phyloP scores from a whole-genome alignment of 495 filamentous ascomycete species.

The Durotheca rogersii region DNA sequence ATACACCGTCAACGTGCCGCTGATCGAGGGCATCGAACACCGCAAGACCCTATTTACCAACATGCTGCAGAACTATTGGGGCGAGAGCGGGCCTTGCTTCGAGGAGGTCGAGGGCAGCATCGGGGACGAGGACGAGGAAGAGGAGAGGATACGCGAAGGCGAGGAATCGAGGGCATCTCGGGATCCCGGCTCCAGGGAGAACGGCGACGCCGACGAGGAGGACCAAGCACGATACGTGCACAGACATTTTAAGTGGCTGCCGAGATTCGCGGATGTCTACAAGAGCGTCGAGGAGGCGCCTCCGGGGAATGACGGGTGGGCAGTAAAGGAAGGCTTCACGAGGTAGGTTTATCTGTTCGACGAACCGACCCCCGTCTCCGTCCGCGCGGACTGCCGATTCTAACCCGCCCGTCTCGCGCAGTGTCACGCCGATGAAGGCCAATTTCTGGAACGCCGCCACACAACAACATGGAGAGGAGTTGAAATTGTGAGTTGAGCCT shows the following conservation, averaged over 20 bases:
- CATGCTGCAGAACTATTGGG: conserved; percentile 89
- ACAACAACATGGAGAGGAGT: conserved; percentile 62
- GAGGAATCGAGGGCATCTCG: conserved; percentile 43
- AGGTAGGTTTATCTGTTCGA: conserved; percentile 64
- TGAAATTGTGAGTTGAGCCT: conserved; percentile 80
- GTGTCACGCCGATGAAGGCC: conserved; percentile 86
- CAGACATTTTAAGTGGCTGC: conserved; percentile 93
- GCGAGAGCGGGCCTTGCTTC: conserved; percentile 73
- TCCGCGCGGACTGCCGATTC: not conserved
- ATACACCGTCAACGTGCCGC: conserved; percentile 84
- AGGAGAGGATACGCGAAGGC: conserved; percentile 63
- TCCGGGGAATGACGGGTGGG: conserved; percentile 94
- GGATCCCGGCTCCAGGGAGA: conserved; percentile 4
- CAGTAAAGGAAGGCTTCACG: conserved; percentile 80
- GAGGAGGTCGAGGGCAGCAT: conserved; percentile 66
- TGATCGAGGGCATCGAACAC: conserved; percentile 65
- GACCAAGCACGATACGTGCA: conserved; percentile 54
- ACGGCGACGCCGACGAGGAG: conserved; percentile 34
- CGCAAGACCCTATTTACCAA: conserved; percentile 73
- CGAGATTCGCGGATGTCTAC: conserved; percentile 81
- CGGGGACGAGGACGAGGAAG: conserved; percentile 60
- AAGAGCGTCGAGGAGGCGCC: conserved; percentile 73
- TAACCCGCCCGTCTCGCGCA: conserved; percentile 36
- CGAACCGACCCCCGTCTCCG: not conserved
- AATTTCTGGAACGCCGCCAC: conserved; percentile 84